Evolutionary conservation across 1,284 basidiomycete species (phyloP).

Genomic region (Vanrija pseudolonga): DNA sequence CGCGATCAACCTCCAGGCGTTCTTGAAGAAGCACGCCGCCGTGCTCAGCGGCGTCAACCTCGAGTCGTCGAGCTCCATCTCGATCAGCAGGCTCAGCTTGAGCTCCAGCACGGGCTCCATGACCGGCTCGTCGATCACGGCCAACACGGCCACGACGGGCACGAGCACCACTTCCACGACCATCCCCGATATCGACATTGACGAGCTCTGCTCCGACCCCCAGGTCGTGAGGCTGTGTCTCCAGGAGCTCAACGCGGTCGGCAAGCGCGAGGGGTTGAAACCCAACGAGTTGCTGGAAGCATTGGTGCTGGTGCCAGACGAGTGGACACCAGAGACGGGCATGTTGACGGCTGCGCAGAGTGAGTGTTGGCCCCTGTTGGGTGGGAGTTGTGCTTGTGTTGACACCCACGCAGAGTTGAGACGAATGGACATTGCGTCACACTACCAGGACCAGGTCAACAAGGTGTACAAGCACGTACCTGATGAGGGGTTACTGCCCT

Average conservation of each 20-base stretch:
- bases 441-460: conserved; percentile 66
- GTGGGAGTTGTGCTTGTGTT: not conserved
- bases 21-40: conserved; percentile 50
- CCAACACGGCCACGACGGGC: too few relatives aligned
- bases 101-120: conserved; percentile 27
- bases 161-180: too few relatives aligned
- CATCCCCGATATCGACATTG: too few relatives aligned
- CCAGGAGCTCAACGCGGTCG: conserved; percentile 71
- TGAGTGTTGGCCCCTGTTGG: conserved; percentile 20
- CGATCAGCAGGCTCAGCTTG: conserved; percentile 38
- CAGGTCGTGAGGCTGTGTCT: conserved; percentile 51
- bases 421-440: conserved; percentile 65
- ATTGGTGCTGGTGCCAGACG: conserved; percentile 73
- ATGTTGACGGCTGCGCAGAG: conserved; percentile 84
- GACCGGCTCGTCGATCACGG: conserved; percentile 62
- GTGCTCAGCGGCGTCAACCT: conserved; percentile 57
- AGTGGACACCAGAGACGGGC: conserved; percentile 87
- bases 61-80: conserved; percentile 49
- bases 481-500: too few relatives aligned
- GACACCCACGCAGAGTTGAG: conserved; percentile 60
- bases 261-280: conserved; percentile 83
- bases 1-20: conserved; percentile 66
- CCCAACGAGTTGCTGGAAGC: conserved; percentile 71
- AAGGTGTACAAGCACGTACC: conserved; percentile 43
- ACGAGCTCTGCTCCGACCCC: too few relatives aligned